Base-by-base conservation (phyloP, 139 green algal species). In the Medakamo hakoo region DNA sequence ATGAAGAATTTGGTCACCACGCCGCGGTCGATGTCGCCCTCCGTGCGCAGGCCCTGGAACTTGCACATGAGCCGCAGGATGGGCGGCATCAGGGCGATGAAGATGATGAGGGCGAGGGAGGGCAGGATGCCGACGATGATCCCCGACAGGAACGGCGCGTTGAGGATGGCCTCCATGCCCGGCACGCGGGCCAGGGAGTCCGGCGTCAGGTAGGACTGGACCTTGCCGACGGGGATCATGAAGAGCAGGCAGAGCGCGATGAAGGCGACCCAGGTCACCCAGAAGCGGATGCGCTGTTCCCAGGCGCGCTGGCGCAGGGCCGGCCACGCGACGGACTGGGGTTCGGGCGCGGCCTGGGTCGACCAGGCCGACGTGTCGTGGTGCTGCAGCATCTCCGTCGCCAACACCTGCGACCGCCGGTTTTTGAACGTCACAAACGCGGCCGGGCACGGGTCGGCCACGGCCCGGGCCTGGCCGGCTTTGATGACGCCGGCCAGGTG, bases 341-440 rank as follows among this genome's bases (percentile, higher is more conserved):
- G 63, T 28, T 24, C 29, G 3, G 79, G 77, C 2, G 79, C 79
- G 55, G 28, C 30, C 57, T 65, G 27, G 18, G 69, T 58, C 14
- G 63, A 59, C 79, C 79, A 86, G 29, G 67, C 55, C 3, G 30
- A 48, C 56, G 71, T 59, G 40, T 84, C 74, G 20, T 78, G 71
- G 65, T 71, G 63, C 31, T 77, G 68, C 28, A 86, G 71, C 1
- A 60, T 49, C 5, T 62, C 67, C 26, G 78, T 60, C 21, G 76
- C 78, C 40, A 78, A 23, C 21, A 75, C 74, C 59, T 73, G 68
- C 40, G 68, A 28, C n/a, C 22, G 30, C 58, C 78, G 57, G 27
- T 70, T 61, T 63, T 70, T 70, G 72, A 86, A 86, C 1, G 78
- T 86, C 2, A 84, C 78, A 40, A 86, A 85, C 1, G 78, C 79